phyloP scores from a whole-genome alignment of 1,284 basidiomycete species.

The Apiotrichum gracile region DNA sequence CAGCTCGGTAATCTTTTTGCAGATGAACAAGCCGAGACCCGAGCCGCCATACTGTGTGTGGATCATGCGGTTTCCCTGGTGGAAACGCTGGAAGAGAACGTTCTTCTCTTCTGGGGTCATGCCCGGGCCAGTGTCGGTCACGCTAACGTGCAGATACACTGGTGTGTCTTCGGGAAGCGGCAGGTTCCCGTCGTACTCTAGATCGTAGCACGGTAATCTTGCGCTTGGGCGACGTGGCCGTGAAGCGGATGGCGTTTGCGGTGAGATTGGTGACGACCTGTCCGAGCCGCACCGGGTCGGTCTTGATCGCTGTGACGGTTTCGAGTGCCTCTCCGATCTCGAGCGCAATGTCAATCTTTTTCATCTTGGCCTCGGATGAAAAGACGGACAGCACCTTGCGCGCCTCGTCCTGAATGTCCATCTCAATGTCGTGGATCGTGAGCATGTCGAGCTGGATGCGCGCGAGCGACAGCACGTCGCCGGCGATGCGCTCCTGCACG shows the following conservation, averaged over 20 bases:
- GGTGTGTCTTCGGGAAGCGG: constrained; percentile 7
- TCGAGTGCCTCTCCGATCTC: constrained; percentile 16
- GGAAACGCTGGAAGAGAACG: constrained; percentile 26
- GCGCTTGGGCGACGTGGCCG: constrained; percentile 13
- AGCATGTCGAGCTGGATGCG: constrained; percentile 44
- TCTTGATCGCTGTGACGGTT: constrained; percentile 16
- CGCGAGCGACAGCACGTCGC: constrained; percentile 47
- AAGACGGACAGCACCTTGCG: constrained; percentile 23
- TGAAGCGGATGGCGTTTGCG: constrained; percentile 29
- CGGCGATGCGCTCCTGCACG: constrained; percentile 48
- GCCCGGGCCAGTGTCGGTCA: constrained; percentile 33
- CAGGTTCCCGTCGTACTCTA: too few species aligned
- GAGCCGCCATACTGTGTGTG: constrained; percentile 33
- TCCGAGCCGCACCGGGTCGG: constrained; percentile 32
- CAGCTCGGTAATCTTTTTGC: constrained; percentile 26
- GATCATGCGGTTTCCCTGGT: constrained; percentile 25
- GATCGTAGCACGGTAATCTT: constrained; percentile 20
- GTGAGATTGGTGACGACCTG: constrained; percentile 33
- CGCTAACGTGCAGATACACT: constrained; percentile 20
- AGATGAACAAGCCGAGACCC: constrained; percentile 37
- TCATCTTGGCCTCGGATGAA: constrained; percentile 22
- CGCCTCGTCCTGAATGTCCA: constrained; percentile 28
- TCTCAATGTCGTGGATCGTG: constrained; percentile 24
- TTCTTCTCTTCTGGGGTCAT: constrained; percentile 20
- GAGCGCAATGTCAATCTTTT: constrained; percentile 17